These are phyloP conservation scores for Diaporthe citrichinensis DNA, from an alignment of 2,329 filamentous ascomycete genomes.

Conservation along the genomic window DNA sequence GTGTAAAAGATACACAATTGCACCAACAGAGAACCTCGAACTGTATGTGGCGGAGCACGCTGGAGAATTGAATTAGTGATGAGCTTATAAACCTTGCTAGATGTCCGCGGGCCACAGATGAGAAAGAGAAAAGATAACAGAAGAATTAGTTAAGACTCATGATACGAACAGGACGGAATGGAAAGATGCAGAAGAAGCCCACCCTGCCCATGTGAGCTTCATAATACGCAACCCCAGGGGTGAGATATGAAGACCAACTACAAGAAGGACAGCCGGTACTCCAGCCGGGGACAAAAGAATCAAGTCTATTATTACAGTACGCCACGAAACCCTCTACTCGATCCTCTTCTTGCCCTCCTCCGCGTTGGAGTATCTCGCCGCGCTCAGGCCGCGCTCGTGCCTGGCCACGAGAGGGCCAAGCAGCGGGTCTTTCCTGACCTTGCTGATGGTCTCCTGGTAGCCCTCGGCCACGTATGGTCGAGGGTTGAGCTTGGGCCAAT, in stretches of 20 bases:
- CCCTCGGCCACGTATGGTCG: conserved; percentile 88
- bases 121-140: not conserved
- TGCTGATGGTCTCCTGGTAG: conserved; percentile 87
- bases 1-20: not conserved
- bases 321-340: conserved; percentile 67
- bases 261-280: not conserved
- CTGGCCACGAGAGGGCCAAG: conserved; percentile 80
- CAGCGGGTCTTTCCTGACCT: conserved; percentile 85
- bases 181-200: not conserved
- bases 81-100: not conserved
- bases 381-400: conserved; percentile 88
- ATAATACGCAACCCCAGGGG: not conserved
- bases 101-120: not conserved
- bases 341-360: conserved; percentile 99
- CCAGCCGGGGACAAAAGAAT: conserved; percentile 3
- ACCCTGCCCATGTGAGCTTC: not conserved
- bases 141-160: not conserved
- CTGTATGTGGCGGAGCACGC: not conserved
- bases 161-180: not conserved
- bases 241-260: not conserved
- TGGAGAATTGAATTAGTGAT: conserved; percentile 19
- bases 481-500: conserved; percentile 97
- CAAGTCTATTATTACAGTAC: conserved; percentile 31
- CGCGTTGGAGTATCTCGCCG: conserved; percentile 83
- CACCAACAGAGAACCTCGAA: not conserved